phyloP scores from a whole-genome alignment of 371 early-diverging fungal species.

The Apophysomyces trapeziformis region DNA sequence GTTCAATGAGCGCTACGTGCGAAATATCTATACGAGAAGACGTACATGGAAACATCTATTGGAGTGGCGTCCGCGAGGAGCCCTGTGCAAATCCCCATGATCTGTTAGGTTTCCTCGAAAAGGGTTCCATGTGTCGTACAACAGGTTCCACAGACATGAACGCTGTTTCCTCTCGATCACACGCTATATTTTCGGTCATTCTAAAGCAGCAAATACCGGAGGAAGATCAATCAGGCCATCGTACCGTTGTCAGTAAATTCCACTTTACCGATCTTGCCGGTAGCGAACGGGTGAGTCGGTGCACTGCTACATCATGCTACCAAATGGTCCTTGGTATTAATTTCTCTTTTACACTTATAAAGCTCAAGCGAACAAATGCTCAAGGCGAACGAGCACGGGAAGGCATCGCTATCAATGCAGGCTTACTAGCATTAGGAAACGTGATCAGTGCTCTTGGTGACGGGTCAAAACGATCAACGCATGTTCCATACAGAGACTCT shows the following conservation, averaged over 20 bases:
- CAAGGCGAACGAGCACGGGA: constrained; percentile 94
- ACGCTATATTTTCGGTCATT: constrained; percentile 96
- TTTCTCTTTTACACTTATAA: constrained; percentile 7
- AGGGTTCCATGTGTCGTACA: constrained; percentile 87
- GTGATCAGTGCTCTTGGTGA: constrained; percentile 98
- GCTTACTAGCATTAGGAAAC: constrained; percentile 96
- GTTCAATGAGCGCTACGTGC: constrained; percentile 10
- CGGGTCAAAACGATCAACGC: constrained; percentile 64
- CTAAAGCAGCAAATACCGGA: constrained; percentile 56
- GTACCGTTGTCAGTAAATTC: constrained; percentile 74
- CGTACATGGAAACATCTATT: constrained; percentile 85
- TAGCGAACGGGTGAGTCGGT: constrained; percentile 44
- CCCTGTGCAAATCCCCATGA: constrained; percentile 75
- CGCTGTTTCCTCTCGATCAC: constrained; percentile 94
- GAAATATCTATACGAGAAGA: constrained; percentile 88
- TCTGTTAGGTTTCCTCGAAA: constrained; percentile 72
- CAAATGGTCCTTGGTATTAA: neutral
- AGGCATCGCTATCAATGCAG: constrained; percentile 97
- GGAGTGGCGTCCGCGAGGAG: constrained; percentile 90
- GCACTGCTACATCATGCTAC: neutral
- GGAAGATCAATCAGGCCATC: constrained; percentile 17
- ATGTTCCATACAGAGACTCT: constrained; percentile 96
- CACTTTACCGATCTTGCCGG: constrained; percentile 98
- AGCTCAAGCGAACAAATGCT: constrained; percentile 56
- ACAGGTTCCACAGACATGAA: constrained; percentile 99